Evolutionary conservation across 495 filamentous ascomycete species (phyloP).

Genomic region (Penicillium steckii): DNA sequence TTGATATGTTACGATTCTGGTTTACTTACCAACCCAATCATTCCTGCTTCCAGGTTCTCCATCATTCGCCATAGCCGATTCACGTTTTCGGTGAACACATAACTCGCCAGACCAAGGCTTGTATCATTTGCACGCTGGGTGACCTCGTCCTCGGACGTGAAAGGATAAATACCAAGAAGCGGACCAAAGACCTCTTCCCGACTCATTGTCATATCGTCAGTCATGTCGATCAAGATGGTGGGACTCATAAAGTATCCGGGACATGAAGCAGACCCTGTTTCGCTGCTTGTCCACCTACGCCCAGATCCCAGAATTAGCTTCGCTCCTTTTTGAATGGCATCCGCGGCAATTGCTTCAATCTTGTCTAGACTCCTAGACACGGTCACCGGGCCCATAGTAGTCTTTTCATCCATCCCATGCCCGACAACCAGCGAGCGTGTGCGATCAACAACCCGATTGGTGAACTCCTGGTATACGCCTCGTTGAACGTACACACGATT

Average conservation of each 20-base stretch:
- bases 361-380: constrained; percentile 19
- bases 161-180: constrained; percentile 18
- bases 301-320: constrained; percentile 8
- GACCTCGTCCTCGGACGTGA: constrained; percentile 30
- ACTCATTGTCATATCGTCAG: constrained; percentile 28
- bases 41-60: constrained; percentile 28
- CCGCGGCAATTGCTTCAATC: constrained; percentile 11
- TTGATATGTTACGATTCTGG: too few species aligned
- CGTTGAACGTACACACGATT: constrained; percentile 61
- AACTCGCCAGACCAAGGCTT: constrained; percentile 25
- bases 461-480: constrained; percentile 5
- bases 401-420: neutral
- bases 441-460: neutral
- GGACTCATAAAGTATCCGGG: constrained; percentile 60
- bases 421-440: constrained; percentile 5
- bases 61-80: constrained; percentile 19
- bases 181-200: constrained; percentile 31
- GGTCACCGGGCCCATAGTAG: constrained; percentile 6
- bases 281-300: neutral
- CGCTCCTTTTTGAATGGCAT: constrained; percentile 17
- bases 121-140: constrained; percentile 22
- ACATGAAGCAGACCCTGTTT: too few species aligned
- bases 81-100: constrained; percentile 25
- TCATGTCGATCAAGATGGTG: constrained; percentile 68
- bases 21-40: constrained; percentile 27